Evolutionary conservation across 371 early-diverging fungal genomes (phyloP), one percentile per base, ranked within the genome.

Genomic region (Mortierella sp.): DNA sequence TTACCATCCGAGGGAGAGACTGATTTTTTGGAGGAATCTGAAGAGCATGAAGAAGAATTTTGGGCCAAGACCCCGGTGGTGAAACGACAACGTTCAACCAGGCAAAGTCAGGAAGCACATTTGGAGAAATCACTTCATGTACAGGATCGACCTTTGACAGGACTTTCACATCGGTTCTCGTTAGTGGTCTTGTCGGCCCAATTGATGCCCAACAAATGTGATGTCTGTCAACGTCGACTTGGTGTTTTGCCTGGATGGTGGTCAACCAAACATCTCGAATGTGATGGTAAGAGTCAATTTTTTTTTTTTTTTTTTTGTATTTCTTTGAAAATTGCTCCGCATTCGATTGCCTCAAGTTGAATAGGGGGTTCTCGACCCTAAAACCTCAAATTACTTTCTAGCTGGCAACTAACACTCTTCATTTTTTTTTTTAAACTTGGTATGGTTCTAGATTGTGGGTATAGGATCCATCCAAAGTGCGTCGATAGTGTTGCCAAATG

Each of bases 241-340:
- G 76, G 76, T 4, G 68, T 75, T 16, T 23, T 75, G 25, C 76
- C 76, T 7, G 76, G 76, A 26, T 75, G 76, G 76, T 67, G 71
- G 2, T 64, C 76, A 5, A 37, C 37, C 12, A 75, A 75, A 45
- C 76, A 75, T 48, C 59, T 75, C 7, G 72, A 75, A n/a, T 75
- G 76, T 28, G 76, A 75, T 43, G 76, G 76, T 71, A 75, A 55
- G 3, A 9, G 9, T 3, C 37, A 21, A 21, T 11, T 28, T 19
- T 16, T 5, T 68, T 0, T 45, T n/a, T 29, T 51, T 11, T 28
- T 57, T 29, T 57, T 57, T 4, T 21, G 46, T 19, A 51, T 7
- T 5, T 14, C 19, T 0, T 19, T 14, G 53, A 9, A 37, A 37
- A 5, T 37, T 37, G 37, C 9, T 9, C 37, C 37, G 37, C 37